phyloP scores from a whole-genome alignment of 139 green algal species.

The Marvania coccoides region DNA sequence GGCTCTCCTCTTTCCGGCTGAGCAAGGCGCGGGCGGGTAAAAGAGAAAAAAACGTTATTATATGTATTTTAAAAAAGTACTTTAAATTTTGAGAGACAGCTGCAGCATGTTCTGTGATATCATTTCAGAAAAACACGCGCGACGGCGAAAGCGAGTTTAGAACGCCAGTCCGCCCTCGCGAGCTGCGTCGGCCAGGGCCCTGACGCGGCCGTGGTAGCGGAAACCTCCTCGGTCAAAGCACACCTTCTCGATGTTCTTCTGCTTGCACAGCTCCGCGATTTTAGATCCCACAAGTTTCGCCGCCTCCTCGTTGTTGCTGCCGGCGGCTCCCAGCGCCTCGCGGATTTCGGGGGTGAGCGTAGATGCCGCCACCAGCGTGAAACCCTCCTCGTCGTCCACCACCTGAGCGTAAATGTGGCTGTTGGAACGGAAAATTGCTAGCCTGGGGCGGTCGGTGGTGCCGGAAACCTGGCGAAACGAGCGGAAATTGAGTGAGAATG shows the following conservation, averaged over 20 bases:
- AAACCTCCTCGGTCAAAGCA: slow-evolving; percentile 92
- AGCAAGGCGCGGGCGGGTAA: no score
- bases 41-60: no score
- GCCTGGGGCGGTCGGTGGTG: slow-evolving; percentile 78
- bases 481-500: neutral
- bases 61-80: no score
- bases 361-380: slow-evolving; percentile 76
- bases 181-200: slow-evolving; percentile 86
- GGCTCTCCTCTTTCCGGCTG: no score
- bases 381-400: slow-evolving; percentile 78
- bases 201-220: slow-evolving; percentile 89
- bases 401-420: slow-evolving; percentile 98
- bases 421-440: slow-evolving; percentile 93
- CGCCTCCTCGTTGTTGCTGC: slow-evolving; percentile 50
- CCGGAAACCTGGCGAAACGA: slow-evolving; percentile 80
- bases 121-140: no score
- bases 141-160: no score
- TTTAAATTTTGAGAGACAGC: no score
- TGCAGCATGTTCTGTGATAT: no score
- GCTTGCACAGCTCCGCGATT: slow-evolving; percentile 78
- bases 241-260: slow-evolving; percentile 78
- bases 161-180: slow-evolving; percentile 84
- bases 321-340: slow-evolving; percentile 31
- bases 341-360: slow-evolving; percentile 67
- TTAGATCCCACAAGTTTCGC: slow-evolving; percentile 79